These are phyloP conservation scores for Wickerhamomyces tratensis DNA, from an alignment of 805 yeast species.

Conservation along the genomic window DNA sequence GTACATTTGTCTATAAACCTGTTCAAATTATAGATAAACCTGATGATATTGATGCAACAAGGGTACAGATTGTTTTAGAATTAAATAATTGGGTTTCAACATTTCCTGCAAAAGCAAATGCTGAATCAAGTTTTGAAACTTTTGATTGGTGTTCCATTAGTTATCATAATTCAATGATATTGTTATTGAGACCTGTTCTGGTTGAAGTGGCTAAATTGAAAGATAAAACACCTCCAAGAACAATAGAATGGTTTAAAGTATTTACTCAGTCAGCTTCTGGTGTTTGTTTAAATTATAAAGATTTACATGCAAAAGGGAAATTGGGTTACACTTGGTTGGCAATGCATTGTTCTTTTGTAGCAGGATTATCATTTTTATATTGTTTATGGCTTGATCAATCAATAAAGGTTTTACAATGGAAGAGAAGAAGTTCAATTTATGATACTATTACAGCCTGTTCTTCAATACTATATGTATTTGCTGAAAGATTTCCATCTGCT, in stretches of 20 bases:
- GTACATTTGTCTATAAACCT: conserved; percentile 24
- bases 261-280: conserved; percentile 23
- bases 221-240: conserved; percentile 10
- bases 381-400: conserved; percentile 22
- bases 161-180: conserved; percentile 23
- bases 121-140: conserved; percentile 21
- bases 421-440: conserved; percentile 14
- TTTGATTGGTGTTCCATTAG: conserved; percentile 23
- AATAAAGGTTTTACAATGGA: conserved; percentile 17
- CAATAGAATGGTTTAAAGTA: conserved; percentile 23
- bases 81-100: conserved; percentile 23
- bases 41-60: conserved; percentile 19
- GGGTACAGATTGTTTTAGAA: conserved; percentile 22
- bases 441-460: conserved; percentile 23
- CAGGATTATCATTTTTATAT: conserved; percentile 22
- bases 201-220: conserved; percentile 13
- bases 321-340: conserved; percentile 22
- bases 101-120: conserved; percentile 18
- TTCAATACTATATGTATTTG: conserved; percentile 18
- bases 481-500: conserved; percentile 20
- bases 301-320: conserved; percentile 16
- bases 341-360: conserved; percentile 22
- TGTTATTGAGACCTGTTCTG: conserved; percentile 22
- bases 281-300: conserved; percentile 20
- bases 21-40: conserved; percentile 7